Percentiles rank a stretch among this genome's conserved stretches.
Evolutionary conservation across 2,329 filamentous ascomycete genomes (phyloP).

Genomic region (Penicillium freii): DNA sequence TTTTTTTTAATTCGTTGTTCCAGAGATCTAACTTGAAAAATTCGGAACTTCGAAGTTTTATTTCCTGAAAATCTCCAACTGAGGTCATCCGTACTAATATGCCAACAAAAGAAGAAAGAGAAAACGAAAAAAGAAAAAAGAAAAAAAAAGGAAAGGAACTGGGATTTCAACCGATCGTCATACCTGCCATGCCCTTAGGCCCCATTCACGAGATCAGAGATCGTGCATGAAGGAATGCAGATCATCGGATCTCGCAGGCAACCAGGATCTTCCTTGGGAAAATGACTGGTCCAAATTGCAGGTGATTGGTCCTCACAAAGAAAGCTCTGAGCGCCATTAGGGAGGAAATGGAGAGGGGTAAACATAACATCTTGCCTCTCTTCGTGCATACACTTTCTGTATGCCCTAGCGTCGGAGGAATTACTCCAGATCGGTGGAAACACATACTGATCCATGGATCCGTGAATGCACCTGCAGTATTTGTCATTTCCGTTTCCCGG

Average conservation of each 20-base stretch:
- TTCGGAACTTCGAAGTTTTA: not conserved
- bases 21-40: not conserved
- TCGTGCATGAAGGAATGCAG: conserved; percentile 27
- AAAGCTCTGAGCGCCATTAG: conserved; percentile 9
- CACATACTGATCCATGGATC: not conserved
- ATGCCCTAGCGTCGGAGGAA: conserved; percentile 1
- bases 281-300: conserved; percentile 5
- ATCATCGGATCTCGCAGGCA: conserved; percentile 24
- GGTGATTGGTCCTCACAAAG: not conserved
- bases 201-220: conserved; percentile 18
- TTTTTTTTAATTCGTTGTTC: not conserved
- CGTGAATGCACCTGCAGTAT: not conserved
- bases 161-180: conserved; percentile 15
- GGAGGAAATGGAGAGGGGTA: not conserved
- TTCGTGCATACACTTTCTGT: not conserved
- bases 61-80: not conserved
- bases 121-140: not conserved
- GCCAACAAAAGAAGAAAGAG: not conserved
- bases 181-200: conserved; percentile 2
- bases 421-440: conserved; percentile 1
- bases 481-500: conserved; percentile 9
- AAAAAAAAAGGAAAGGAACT: not conserved
- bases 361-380: not conserved
- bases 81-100: not conserved
- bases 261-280: conserved; percentile 4